A percentile compares a stretch with the other conserved stretches of the same genome.
Evolutionary conservation across 176 grass and related monocot genomes (phyloP).

Genomic region (Paspalum vaginatum): DNA sequence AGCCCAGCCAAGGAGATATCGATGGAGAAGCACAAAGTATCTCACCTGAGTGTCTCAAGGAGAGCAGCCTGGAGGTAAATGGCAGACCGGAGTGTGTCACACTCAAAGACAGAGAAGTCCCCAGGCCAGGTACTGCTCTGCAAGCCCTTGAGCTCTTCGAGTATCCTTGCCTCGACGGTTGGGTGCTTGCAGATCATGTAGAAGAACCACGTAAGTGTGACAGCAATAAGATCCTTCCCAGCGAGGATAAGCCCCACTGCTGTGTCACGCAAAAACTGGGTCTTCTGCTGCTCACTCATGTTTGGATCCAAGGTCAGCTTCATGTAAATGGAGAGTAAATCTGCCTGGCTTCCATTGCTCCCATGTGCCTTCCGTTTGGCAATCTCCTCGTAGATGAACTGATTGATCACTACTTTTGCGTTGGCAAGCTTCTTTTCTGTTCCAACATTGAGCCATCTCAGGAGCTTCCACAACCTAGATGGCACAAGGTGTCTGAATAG

Average conservation of each 20-base stretch:
- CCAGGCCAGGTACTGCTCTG: constrained; percentile 31
- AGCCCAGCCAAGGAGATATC: not conserved
- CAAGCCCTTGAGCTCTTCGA: constrained; percentile 49
- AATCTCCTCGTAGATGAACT: constrained; percentile 49
- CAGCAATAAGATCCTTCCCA: constrained; percentile 58
- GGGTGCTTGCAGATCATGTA: constrained; percentile 65
- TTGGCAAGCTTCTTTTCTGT: constrained; percentile 59
- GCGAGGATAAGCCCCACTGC: constrained; percentile 54
- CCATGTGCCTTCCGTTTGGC: constrained; percentile 42
- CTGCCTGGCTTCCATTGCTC: constrained; percentile 26
- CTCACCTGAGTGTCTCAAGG: constrained; percentile 61
- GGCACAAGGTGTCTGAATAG: constrained; percentile 61
- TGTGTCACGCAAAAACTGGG: constrained; percentile 48
- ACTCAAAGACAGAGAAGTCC: constrained; percentile 43
- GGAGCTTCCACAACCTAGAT: constrained; percentile 51
- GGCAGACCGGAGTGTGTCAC: constrained; percentile 42
- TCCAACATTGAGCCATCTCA: constrained; percentile 62
- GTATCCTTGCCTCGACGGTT: constrained; percentile 46
- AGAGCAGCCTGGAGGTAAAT: constrained; percentile 58
- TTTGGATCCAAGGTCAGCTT: constrained; percentile 23
- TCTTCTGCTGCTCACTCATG: constrained; percentile 40
- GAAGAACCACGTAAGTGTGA: constrained; percentile 64
- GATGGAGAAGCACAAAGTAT: not conserved
- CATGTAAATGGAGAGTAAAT: constrained; percentile 57
- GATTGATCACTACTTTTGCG: constrained; percentile 52